Base-by-base conservation (phyloP, 768 basidiomycete genomes). In the Inosperma sp. region DNA sequence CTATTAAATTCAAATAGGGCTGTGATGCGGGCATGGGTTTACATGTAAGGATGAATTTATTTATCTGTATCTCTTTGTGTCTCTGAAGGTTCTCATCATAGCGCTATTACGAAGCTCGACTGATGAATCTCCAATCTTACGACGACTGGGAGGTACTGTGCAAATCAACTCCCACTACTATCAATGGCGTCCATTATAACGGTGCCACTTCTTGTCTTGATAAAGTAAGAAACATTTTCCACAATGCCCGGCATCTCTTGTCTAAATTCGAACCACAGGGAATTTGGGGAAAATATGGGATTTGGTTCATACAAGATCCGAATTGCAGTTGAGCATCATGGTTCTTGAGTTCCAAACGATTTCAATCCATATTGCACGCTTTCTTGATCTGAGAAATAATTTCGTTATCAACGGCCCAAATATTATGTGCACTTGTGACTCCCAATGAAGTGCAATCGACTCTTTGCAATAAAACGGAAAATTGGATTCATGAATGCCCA, bases 131-230 rank as follows among this genome's bases (percentile, higher is more conserved):
- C 4, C 41, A 46, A 10, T 14, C 41, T 29, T 43, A 26, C 7
- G 50, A 48, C 12, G 52, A 48, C 30, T 59, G 58, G 58, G 43
- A 48, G n/a, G 40, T 16, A 6, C 37, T 59, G 14, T 59, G 58
- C 52, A 47, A 34, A 19, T 43, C 52, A n/a, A 57, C 52, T 6
- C 56, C 56, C 6, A 27, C 30, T 2, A 39, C 7, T 12, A 53
- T 56, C 43, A 26, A 53, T 23, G 56, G 56, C n/a, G 23, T 50
- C 17, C 22, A 39, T 34, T 48, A 53, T 39, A 33, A 53, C 17
- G 52, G 52, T 1, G 46, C 56, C 9, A 46, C 19, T 16, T 50
- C 45, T 10, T 56, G 56, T 46, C 19, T 45, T 7, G 36, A 54
- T 29, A 53, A 46, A 39, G 55, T 56, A 43, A 46, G 48, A 10